Conservation (phyloP, 1,284 basidiomycete species). For the Cryptococcus amylolentus region DNA sequence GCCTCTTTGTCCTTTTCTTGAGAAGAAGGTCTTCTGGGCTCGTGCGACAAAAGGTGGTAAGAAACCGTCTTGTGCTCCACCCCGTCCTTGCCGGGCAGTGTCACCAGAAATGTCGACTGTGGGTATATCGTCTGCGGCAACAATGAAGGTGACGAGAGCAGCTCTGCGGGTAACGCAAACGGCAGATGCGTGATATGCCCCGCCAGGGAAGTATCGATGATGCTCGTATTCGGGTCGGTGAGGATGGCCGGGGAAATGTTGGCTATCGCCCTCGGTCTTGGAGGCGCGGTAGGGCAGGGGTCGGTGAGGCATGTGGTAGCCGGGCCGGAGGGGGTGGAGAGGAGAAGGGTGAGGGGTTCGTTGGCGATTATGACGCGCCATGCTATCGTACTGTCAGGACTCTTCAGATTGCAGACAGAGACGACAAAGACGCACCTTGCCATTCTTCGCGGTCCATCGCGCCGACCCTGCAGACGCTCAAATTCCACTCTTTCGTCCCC, state of each 20-base stretch:
- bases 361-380: slow-evolving; percentile 17
- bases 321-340: slow-evolving; percentile 4
- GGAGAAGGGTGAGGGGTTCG: background rate
- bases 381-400: slow-evolving; percentile 11
- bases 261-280: slow-evolving; percentile 14
- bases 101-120: slow-evolving; percentile 25
- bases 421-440: slow-evolving; percentile 20
- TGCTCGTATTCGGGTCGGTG: slow-evolving; percentile 26
- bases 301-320: slow-evolving; percentile 21
- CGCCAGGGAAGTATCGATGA: slow-evolving; percentile 34
- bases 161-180: slow-evolving; percentile 2
- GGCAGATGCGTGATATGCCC: slow-evolving; percentile 12
- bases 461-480: slow-evolving; percentile 23
- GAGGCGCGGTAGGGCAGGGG: background rate
- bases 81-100: slow-evolving; percentile 13
- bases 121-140: slow-evolving; percentile 23
- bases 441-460: slow-evolving; percentile 25
- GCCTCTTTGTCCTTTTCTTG: background rate
- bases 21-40: background rate
- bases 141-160: background rate
- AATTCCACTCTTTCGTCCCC: slow-evolving; percentile 32
- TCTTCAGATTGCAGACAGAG: background rate
- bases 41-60: background rate
- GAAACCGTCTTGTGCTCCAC: slow-evolving; percentile 14
- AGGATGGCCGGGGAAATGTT: slow-evolving; percentile 24